Base-by-base conservation (phyloP, 306 rosid genomes). In the Vigna angularis region DNA sequence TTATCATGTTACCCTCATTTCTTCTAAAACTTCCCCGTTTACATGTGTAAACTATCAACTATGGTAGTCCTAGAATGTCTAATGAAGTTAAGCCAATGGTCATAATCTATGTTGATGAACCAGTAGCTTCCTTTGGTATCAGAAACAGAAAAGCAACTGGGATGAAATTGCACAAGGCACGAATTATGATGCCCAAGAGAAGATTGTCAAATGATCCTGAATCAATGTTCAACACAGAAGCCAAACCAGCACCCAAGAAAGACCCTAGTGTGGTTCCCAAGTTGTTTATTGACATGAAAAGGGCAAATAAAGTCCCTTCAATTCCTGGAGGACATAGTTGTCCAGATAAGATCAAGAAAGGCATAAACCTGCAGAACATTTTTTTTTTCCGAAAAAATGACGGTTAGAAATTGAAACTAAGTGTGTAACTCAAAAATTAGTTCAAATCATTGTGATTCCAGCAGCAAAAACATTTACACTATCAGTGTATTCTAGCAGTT, bases 291-390 rank as follows among this genome's bases (percentile, higher is more conserved):
- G 97, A 93, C 97, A 93, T 93, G 76, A 93, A 90, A 53, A 93
- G 96, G 26, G 97, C 97, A 80, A 93, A 93, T 63, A 93, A 81
- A 18, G 97, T 93, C 64, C 97, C 97, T 87, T 93, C 97, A 57
- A 93, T 93, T 71, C 97, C 96, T 7, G 97, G 97, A 58, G 97
- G 96, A 76, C 97, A 93, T 67, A 93, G 92, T 44, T 86, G 89
- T 59, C 97, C 97, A 16, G 96, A 93, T 83, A 93, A 83, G 76
- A 89, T 93, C 80, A 93, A 73, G 87, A 93, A 93, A 10, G 97
- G 97, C 93, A 93, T 93, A 67, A 93, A 88, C 91, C 97, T 93
- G 92, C 90, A 86, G 45, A 26, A 24, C 2, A 24, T 26, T 26
- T 26, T 67, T 66, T 80, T 10, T 9, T 0, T 13, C 16, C 10